Evolutionary conservation across 352 stramenopile species (phyloP), one percentile per base, ranked within the genome.

Genomic region (Phytophthora tentaculata): DNA sequence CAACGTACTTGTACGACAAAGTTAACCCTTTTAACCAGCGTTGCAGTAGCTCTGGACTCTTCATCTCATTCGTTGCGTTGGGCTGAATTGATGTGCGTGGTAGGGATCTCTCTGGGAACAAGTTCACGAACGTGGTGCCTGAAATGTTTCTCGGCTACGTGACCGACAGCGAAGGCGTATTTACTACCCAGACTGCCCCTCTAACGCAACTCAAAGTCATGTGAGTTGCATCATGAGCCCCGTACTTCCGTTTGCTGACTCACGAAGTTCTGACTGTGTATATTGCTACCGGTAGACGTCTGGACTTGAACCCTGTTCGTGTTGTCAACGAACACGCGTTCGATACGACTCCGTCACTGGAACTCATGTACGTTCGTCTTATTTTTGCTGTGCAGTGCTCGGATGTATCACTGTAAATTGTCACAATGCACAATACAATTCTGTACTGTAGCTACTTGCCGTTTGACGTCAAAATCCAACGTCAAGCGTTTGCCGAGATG

Each of bases 301-400:
- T 94, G 24, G 83, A 95, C 55, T 80, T 93, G 49, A 93, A 95
- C 39, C 84, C 84, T 1, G 76, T 95, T 43, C 17, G 51, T 14
- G 71, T 91, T 58, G 81, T 95, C n/a, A 86, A 91, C 51, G 86
- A 93, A 71, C 84, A 92, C 61, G 79, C 84, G 13, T 93, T 93
- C 48, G 26, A 81, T 6, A 47, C 64, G 5, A 79, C 68, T 5
- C 74, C 81, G 2, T 80, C 74, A 8, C 73, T 95, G n/a, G 53
- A 91, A 68, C 67, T 91, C 64, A 90, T 92, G 84, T 92, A 63
- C 22, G 74, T 72, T 49, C 5, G 32, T 59, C 23, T 29, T 53
- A 9, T 47, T 48, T 23, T 16, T 1, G 48, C 20, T 19, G 8
- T n/a, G n/a, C n/a, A n/a, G n/a, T n/a, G n/a, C n/a, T n/a, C n/a